Evolutionary conservation across 768 basidiomycete genomes (phyloP).

Genomic region (Boletus pseudopeckii): DNA sequence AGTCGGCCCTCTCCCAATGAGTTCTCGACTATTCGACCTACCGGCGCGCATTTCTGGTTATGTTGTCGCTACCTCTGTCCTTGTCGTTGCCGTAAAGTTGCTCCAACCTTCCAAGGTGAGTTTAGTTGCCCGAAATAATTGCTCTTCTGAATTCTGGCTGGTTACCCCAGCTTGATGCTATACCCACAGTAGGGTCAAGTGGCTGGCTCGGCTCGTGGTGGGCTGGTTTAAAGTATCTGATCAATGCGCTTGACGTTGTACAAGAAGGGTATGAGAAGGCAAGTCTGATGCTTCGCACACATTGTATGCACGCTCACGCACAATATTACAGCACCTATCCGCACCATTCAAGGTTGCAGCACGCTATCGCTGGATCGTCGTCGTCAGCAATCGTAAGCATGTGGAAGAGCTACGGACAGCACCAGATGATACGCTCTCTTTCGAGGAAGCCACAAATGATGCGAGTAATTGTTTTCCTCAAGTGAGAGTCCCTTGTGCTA

Average conservation of each 20-base stretch:
- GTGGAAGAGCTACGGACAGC: no score
- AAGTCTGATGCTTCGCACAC: not conserved
- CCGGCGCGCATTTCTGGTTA: not conserved
- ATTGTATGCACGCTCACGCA: not conserved
- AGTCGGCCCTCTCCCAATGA: not conserved
- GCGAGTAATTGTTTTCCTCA: constrained; percentile 17
- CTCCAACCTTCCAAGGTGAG: constrained; percentile 4
- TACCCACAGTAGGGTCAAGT: constrained; percentile 30
- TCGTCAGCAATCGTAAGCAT: no score
- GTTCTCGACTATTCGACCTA: not conserved
- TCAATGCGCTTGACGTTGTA: constrained; percentile 20
- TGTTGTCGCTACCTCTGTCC: not conserved
- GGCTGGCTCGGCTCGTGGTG: constrained; percentile 27
- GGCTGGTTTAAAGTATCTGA: constrained; percentile 16
- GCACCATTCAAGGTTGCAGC: no score
- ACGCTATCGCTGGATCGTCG: no score
- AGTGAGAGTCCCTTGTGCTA: not conserved
- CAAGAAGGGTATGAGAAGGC: constrained; percentile 33
- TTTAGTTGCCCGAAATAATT: no score
- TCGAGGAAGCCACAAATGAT: constrained; percentile 29
- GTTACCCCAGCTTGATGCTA: constrained; percentile 17
- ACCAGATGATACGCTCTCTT: not conserved
- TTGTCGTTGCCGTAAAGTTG: not conserved
- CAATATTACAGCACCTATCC: no score
- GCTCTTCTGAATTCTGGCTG: not conserved